phyloP scores from a whole-genome alignment of 257 asterid genomes.

The Coffea eugenioides region DNA sequence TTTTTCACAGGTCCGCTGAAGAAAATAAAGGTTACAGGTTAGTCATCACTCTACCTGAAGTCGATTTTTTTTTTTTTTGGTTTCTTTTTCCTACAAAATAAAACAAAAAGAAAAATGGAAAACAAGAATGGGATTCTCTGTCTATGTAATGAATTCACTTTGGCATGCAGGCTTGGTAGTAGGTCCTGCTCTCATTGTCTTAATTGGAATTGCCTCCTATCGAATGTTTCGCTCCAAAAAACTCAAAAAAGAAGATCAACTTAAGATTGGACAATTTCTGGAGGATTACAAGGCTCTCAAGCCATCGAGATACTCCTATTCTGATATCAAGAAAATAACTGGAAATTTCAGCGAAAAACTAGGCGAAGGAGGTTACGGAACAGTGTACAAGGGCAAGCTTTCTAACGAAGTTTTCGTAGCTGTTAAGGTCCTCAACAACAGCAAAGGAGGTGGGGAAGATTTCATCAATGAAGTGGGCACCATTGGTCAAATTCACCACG shows the following conservation, averaged over 20 bases:
- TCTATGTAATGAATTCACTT: too few relatives aligned
- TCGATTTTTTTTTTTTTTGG: too few relatives aligned
- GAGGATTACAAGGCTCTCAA: constrained; percentile 17
- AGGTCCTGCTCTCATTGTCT: neutral
- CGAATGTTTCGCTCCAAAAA: constrained; percentile 1
- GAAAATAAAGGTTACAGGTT: too few relatives aligned
- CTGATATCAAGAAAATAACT: constrained; percentile 43
- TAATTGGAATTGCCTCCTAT: neutral
- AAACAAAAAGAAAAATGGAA: too few relatives aligned
- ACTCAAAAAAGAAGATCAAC: constrained; percentile 7
- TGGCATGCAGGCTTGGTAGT: neutral
- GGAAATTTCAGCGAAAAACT: constrained; percentile 28
- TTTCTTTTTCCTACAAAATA: too few relatives aligned
- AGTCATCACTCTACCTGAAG: too few relatives aligned
- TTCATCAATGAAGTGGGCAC: constrained; percentile 45
- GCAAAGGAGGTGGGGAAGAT: constrained; percentile 39
- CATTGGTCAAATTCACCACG: constrained; percentile 43
- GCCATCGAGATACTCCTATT: constrained; percentile 42
- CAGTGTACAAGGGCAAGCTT: constrained; percentile 37
- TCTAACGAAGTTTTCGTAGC: constrained; percentile 36
- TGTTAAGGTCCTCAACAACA: constrained; percentile 32
- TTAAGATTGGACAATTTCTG: constrained; percentile 12
- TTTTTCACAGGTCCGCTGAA: too few relatives aligned
- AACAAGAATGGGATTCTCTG: too few relatives aligned
- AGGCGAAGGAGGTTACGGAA: constrained; percentile 46